These are phyloP conservation scores for Hyphopichia homilentoma DNA, from an alignment of 805 yeast species.

Conservation along the genomic window DNA sequence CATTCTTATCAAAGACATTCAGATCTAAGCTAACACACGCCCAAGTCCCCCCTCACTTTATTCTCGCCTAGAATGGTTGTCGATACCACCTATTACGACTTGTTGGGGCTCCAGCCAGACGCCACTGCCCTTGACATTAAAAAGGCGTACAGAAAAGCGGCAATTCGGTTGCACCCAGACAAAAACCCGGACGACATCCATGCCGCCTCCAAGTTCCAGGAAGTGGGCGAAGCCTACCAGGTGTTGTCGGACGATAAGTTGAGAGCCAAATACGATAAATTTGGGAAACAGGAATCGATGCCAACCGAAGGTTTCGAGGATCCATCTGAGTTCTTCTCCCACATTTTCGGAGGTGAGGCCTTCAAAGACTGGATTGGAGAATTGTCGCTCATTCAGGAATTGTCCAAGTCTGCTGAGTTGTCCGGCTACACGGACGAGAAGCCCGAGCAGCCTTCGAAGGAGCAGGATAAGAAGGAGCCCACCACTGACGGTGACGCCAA, in stretches of 20 bases:
- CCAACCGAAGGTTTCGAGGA: constrained; percentile 65
- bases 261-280: constrained; percentile 67
- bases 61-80: constrained; percentile 40
- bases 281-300: constrained; percentile 68
- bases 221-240: constrained; percentile 70
- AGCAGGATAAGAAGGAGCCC: constrained; percentile 9
- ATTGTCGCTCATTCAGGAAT: constrained; percentile 45
- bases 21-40: too few species aligned
- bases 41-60: too few species aligned
- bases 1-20: too few species aligned
- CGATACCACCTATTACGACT: constrained; percentile 41
- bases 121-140: constrained; percentile 43
- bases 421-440: constrained; percentile 34
- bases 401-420: constrained; percentile 40
- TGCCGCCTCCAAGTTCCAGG: constrained; percentile 43
- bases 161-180: constrained; percentile 42
- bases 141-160: constrained; percentile 44
- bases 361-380: constrained; percentile 87
- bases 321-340: constrained; percentile 78
- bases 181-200: constrained; percentile 44
- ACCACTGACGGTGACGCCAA: background rate
- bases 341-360: constrained; percentile 81
- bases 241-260: constrained; percentile 64
- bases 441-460: constrained; percentile 19
- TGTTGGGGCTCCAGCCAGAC: constrained; percentile 27